phyloP scores from a whole-genome alignment of 169 alveolate genomes.

The Blepharisma undulans region DNA sequence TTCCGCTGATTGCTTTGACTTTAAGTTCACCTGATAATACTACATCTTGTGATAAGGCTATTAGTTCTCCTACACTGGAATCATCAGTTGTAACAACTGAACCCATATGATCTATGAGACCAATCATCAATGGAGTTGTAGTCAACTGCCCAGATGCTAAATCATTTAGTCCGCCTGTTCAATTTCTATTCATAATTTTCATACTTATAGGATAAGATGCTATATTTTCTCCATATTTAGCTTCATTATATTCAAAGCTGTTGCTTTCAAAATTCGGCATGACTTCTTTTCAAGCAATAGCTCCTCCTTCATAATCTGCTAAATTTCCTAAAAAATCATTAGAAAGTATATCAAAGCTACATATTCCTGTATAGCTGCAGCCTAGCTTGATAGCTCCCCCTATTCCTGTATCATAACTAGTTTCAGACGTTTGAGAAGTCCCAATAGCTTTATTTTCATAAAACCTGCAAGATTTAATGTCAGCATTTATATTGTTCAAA shows the following conservation, averaged over 20 bases:
- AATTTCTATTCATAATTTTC: background rate
- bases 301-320: constrained; percentile 24
- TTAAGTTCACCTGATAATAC: background rate
- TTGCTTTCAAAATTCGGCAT: background rate
- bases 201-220: constrained; percentile 3
- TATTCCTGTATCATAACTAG: background rate
- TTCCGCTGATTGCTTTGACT: background rate
- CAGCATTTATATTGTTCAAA: background rate
- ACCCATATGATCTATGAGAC: background rate
- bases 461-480: background rate
- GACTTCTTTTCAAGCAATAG: background rate
- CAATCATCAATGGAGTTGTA: background rate
- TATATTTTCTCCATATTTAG: constrained; percentile 20
- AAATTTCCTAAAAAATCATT: background rate
- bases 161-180: background rate
- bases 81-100: background rate
- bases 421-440: background rate
- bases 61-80: background rate
- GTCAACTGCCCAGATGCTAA: background rate
- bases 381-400: background rate
- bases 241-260: background rate
- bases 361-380: background rate
- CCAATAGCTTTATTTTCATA: background rate
- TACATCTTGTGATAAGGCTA: background rate
- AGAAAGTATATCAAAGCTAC: background rate